phyloP scores from a whole-genome alignment of 305 asterid species.

The Fraxinus sp. region DNA sequence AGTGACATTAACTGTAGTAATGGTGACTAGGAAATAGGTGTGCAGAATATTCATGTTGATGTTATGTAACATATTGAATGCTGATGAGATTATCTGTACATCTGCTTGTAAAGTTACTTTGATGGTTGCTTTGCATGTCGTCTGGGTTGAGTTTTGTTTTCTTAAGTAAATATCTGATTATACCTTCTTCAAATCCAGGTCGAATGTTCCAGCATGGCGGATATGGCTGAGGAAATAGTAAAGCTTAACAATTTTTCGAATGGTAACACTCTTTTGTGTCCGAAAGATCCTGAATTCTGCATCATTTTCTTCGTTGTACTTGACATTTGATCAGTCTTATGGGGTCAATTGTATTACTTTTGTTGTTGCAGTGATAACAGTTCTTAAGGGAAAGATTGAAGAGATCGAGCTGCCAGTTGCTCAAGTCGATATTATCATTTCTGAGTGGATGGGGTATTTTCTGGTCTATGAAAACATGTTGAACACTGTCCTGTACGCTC shows the following conservation, averaged over 20 bases:
- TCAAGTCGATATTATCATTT: conserved; percentile 83
- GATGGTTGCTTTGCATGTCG: neutral
- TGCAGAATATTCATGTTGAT: neutral
- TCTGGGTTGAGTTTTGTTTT: neutral
- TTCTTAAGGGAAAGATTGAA: conserved; percentile 91
- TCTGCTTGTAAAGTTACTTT: neutral
- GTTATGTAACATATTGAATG: neutral
- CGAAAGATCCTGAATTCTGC: neutral
- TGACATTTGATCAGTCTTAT: conserved; percentile 19
- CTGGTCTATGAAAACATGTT: conserved; percentile 90
- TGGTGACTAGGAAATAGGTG: neutral
- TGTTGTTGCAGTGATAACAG: conserved; percentile 62
- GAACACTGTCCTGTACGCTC: conserved; percentile 85
- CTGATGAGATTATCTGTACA: neutral
- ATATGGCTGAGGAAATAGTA: conserved; percentile 78
- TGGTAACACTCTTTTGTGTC: conserved; percentile 42
- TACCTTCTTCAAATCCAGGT: conserved; percentile 46
- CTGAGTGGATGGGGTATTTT: conserved; percentile 99
- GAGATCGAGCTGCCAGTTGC: conserved; percentile 92
- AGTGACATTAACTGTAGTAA: neutral
- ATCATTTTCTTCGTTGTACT: conserved; percentile 2
- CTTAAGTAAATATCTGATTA: conserved; percentile 15
- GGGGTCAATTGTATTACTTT: neutral
- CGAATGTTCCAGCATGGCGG: conserved; percentile 97
- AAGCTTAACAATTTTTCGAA: conserved; percentile 70